Percentiles rank a stretch among this genome's conserved stretches.
These are phyloP conservation scores for Reticulascus tulasneorum DNA, from an alignment of 2,329 filamentous ascomycete genomes.

Conservation along the genomic window DNA sequence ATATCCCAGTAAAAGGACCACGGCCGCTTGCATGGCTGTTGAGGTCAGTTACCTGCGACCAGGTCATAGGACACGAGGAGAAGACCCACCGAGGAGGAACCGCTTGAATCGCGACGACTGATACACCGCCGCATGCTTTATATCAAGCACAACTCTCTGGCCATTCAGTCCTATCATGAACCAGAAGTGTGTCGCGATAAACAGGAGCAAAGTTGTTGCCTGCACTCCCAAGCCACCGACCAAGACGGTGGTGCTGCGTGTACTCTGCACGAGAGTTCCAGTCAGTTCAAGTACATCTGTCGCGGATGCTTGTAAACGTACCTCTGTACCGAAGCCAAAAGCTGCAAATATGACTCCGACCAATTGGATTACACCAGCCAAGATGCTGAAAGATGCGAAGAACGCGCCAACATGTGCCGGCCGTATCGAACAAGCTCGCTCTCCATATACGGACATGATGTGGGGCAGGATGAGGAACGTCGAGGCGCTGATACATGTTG, in stretches of 20 bases:
- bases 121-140: conserved; percentile 35
- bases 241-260: conserved; percentile 33
- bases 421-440: conserved; percentile 31
- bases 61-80: no score
- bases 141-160: conserved; percentile 33
- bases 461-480: conserved; percentile 43
- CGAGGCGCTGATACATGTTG: conserved; percentile 39
- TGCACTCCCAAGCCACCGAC: conserved; percentile 43
- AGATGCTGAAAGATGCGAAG: conserved; percentile 27
- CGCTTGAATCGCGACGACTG: conserved; percentile 36
- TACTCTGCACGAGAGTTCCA: no score
- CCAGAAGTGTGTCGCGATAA: conserved; percentile 33
- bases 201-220: conserved; percentile 32
- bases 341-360: conserved; percentile 28
- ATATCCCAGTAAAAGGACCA: conserved; percentile 33
- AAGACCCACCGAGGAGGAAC: conserved; percentile 39
- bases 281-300: conserved; percentile 7
- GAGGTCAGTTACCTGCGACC: neutral
- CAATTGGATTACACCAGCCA: conserved; percentile 26
- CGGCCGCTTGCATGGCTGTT: conserved; percentile 32
- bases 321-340: conserved; percentile 24
- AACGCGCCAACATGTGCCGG: conserved; percentile 29
- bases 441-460: conserved; percentile 42
- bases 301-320: neutral
- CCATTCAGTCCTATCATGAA: conserved; percentile 36